Evolutionary conservation across 768 basidiomycete genomes (phyloP), one percentile per base, ranked within the genome.

Genomic region (Russula vinacea): DNA sequence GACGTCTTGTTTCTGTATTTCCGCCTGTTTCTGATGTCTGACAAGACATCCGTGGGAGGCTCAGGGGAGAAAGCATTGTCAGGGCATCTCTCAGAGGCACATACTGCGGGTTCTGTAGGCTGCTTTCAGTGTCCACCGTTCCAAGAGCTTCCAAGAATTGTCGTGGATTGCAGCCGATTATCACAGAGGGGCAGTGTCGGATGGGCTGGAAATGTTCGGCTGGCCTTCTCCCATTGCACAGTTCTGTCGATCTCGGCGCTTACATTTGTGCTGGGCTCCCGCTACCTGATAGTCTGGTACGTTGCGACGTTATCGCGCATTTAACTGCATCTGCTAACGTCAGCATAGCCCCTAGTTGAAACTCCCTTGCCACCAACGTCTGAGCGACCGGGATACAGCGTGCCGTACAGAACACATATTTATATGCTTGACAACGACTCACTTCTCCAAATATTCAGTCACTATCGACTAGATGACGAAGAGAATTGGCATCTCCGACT

Each of bases 301-400:
- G 45, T 22, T 22, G n/a, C n/a, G n/a, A 47, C 4, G 22, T 22
- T 47, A 22, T 24, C 11, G 13, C n/a, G 10, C 3, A 5, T 3
- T 47, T 4, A 13, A 11, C n/a, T 22, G 22, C 45, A 2, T 22
- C n/a, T 47, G 45, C 45, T 47, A 47, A 47, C n/a, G n/a, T 47
- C 5, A 11, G 11, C 22, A 47, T n/a, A 47, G 45, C 45, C 22
- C 45, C 3, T 47, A 22, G 45, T 22, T n/a, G n/a, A n/a, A n/a
- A n/a, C n/a, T 9, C 60, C 60, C 32, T 44, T 24, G 6, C 42
- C 60, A 19, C 60, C 60, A 45, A 61, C 52, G 7, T 35, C 42
- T 24, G 60, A 61, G 33, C 22, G 16, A 54, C 51, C 60, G n/a
- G 7, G 32, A 0, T 61, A 61, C 52, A 17, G 2, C 3, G 40